Percentiles rank a stretch among this genome's conserved stretches.
These are phyloP conservation scores for Aspergillus panamensis DNA, from an alignment of 495 filamentous ascomycete species.

Conservation along the genomic window DNA sequence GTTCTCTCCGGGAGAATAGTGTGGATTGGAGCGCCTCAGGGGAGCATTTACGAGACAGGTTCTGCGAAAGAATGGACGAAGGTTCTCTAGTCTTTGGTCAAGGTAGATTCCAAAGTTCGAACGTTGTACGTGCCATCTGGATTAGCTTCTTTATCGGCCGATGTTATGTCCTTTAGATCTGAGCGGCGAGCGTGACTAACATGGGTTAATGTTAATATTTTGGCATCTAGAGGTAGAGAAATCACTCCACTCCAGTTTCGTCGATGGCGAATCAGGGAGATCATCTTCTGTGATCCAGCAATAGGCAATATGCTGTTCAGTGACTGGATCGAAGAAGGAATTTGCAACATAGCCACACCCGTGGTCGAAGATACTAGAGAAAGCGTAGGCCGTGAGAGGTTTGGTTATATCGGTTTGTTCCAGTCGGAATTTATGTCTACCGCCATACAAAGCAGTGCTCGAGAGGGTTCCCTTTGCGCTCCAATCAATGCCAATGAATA, in stretches of 20 bases:
- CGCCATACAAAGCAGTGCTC: constrained; percentile 38
- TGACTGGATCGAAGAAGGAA: constrained; percentile 37
- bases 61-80: constrained; percentile 18
- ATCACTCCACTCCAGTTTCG: constrained; percentile 43
- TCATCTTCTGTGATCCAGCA: constrained; percentile 42
- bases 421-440: constrained; percentile 13
- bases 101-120: constrained; percentile 34
- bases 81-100: constrained; percentile 26
- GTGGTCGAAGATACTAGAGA: constrained; percentile 36
- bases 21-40: background rate
- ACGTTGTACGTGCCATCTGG: constrained; percentile 27
- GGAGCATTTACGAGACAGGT: background rate
- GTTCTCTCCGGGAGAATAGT: background rate
- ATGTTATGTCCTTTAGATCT: constrained; percentile 31
- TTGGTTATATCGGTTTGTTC: constrained; percentile 1
- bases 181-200: constrained; percentile 33
- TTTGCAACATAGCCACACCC: constrained; percentile 40
- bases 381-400: constrained; percentile 26
- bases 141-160: constrained; percentile 26
- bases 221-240: constrained; percentile 32
- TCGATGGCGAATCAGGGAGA: constrained; percentile 34
- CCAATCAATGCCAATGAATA: no score
- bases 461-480: constrained; percentile 43
- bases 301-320: constrained; percentile 29
- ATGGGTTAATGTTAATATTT: constrained; percentile 26